A percentile compares a stretch with the other conserved stretches of the same genome.
These are phyloP conservation scores for Daldinia eschscholtzii DNA, from an alignment of 2,329 filamentous ascomycete species.

Conservation along the genomic window DNA sequence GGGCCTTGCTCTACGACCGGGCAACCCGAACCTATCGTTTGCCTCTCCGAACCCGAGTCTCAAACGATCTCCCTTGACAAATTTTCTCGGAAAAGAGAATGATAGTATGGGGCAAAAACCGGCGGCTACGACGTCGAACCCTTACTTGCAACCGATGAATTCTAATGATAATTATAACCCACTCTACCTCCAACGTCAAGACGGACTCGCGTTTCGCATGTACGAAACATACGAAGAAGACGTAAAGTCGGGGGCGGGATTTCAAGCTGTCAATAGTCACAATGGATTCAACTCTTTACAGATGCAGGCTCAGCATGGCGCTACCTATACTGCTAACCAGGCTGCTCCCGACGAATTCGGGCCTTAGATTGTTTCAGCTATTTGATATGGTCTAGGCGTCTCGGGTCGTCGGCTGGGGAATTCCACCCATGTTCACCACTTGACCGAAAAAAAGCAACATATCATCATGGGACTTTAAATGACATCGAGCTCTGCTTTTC, in stretches of 20 bases:
- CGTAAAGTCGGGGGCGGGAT: slow-evolving; percentile 43
- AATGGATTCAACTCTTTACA: slow-evolving; percentile 45
- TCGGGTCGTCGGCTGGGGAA: not conserved
- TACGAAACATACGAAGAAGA: slow-evolving; percentile 50
- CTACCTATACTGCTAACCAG: slow-evolving; percentile 41
- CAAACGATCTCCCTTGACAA: slow-evolving; percentile 45
- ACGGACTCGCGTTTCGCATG: slow-evolving; percentile 49
- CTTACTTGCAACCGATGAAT: slow-evolving; percentile 49
- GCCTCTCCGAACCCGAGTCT: slow-evolving; percentile 47
- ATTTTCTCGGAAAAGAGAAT: slow-evolving; percentile 53
- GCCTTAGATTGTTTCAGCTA: slow-evolving; percentile 23
- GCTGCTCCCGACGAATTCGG: slow-evolving; percentile 40
- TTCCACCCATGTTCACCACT: not conserved
- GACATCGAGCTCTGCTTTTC: not conserved
- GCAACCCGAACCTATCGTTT: slow-evolving; percentile 54
- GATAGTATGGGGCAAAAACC: slow-evolving; percentile 46
- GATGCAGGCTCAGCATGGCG: slow-evolving; percentile 38
- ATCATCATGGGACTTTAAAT: not conserved
- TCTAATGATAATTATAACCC: slow-evolving; percentile 51
- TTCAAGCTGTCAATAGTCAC: slow-evolving; percentile 48
- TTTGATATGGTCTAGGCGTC: not conserved
- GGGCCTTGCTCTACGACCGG: slow-evolving; percentile 53
- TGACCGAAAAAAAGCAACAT: not conserved
- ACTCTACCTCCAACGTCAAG: slow-evolving; percentile 50
- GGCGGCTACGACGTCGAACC: slow-evolving; percentile 44